Evolutionary conservation across 78 protist genomes (phyloP).

Genomic region (Cavenderia fasciculata): DNA sequence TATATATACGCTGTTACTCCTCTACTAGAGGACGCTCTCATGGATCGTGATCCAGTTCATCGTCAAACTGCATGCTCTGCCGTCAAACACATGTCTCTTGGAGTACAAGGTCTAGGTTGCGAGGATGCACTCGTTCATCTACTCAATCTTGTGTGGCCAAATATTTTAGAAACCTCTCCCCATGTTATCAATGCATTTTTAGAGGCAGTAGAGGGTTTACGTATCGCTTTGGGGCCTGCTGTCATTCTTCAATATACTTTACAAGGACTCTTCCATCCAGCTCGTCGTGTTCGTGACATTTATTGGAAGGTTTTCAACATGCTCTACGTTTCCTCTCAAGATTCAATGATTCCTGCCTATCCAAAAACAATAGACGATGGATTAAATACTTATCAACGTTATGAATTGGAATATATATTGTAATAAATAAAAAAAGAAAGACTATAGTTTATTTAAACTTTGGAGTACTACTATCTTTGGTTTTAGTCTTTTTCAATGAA

Average conservation of each 20-base stretch:
- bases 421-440: constrained; percentile 33
- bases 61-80: constrained; percentile 96
- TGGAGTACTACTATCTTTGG: constrained; percentile 46
- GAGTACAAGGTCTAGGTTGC: constrained; percentile 92
- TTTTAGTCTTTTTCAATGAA: constrained; percentile 41
- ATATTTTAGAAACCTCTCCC: constrained; percentile 98
- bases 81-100: constrained; percentile 82
- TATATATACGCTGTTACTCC: constrained; percentile 97
- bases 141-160: constrained; percentile 99
- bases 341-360: constrained; percentile 84
- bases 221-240: constrained; percentile 96
- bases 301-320: constrained; percentile 99
- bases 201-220: constrained; percentile 97
- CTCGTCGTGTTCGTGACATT: constrained; percentile 96
- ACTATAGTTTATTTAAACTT: no score
- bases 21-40: constrained; percentile 99
- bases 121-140: constrained; percentile 98
- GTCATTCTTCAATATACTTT: constrained; percentile 90
- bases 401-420: constrained; percentile 78
- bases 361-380: constrained; percentile 85
- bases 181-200: constrained; percentile 98
- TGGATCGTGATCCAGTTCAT: constrained; percentile 98
- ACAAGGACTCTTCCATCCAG: constrained; percentile 97
- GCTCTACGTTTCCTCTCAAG: constrained; percentile 91
- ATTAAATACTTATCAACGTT: constrained; percentile 63